A percentile compares a stretch with the other conserved stretches of the same genome.
Evolutionary conservation across 2,329 filamentous ascomycete genomes (phyloP).

Genomic region (Tolypocladium tundrense): DNA sequence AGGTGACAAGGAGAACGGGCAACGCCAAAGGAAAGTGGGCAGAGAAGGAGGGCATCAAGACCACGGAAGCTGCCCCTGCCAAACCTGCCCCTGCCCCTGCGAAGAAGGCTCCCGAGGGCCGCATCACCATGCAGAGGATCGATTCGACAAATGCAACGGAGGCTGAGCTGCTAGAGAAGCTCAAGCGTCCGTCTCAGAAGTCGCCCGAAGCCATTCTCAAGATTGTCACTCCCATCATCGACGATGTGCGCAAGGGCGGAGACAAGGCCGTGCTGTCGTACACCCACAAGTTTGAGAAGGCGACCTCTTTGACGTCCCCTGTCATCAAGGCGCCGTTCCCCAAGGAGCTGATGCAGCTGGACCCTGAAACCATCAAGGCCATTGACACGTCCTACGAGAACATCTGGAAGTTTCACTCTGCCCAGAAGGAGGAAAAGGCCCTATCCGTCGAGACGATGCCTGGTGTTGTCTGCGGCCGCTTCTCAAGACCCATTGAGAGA

Average conservation of each 20-base stretch:
- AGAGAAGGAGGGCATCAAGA: constrained; percentile 63
- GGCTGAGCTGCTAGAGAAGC: constrained; percentile 58
- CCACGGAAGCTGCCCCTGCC: constrained; percentile 23
- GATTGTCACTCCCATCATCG: constrained; percentile 85
- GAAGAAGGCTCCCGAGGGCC: constrained; percentile 30
- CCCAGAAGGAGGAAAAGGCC: constrained; percentile 75
- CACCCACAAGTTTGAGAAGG: constrained; percentile 97
- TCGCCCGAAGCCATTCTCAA: constrained; percentile 90
- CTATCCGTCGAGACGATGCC: constrained; percentile 95
- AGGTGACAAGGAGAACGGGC: constrained; percentile 86
- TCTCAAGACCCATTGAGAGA: constrained; percentile 82
- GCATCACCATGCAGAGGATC: constrained; percentile 76
- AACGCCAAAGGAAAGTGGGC: constrained; percentile 93
- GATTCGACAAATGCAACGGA: constrained; percentile 55
- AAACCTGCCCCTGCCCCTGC: constrained; percentile 18
- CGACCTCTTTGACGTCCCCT: constrained; percentile 78
- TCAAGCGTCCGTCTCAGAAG: constrained; percentile 86
- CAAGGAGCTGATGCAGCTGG: constrained; percentile 71
- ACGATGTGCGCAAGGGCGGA: constrained; percentile 71
- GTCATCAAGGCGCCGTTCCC: constrained; percentile 88
- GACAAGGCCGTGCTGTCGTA: constrained; percentile 85
- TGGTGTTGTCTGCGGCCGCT: constrained; percentile 87
- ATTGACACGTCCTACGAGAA: constrained; percentile 93
- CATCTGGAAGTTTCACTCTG: constrained; percentile 86
- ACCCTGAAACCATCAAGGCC: constrained; percentile 76